phyloP scores from a whole-genome alignment of 1,284 basidiomycete genomes.

The Heterobasidion annosum region DNA sequence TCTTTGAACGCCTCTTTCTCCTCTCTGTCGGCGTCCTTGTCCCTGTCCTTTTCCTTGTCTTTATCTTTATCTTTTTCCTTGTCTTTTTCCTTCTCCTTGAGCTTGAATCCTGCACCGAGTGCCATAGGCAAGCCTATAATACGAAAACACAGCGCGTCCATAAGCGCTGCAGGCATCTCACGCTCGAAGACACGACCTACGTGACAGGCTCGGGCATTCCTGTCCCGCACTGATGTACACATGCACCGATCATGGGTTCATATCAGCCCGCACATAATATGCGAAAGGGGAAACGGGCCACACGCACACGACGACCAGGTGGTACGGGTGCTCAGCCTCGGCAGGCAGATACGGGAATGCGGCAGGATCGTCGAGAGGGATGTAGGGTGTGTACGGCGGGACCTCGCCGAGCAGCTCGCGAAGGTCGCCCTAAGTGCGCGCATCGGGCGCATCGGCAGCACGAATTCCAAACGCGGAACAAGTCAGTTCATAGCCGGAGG shows the following conservation, averaged over 20 bases:
- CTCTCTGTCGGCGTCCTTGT: conserved; percentile 38
- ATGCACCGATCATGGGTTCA: conserved; percentile 4
- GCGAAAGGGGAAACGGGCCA: conserved; percentile 1
- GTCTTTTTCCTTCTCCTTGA: conserved; percentile 37
- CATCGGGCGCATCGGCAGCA: too few relatives aligned
- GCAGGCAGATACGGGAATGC: conserved; percentile 40
- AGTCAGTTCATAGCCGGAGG: too few relatives aligned
- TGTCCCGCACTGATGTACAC: conserved; percentile 58
- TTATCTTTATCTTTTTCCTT: conserved; percentile 31
- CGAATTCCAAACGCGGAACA: too few relatives aligned
- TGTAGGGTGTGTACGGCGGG: conserved; percentile 34
- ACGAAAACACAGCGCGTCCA: not conserved
- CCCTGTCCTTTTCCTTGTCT: conserved; percentile 22
- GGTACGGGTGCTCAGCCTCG: conserved; percentile 64
- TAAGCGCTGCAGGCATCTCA: not conserved
- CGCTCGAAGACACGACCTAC: conserved; percentile 21
- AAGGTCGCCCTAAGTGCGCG: conserved; percentile 52
- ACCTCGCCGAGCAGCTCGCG: conserved; percentile 67
- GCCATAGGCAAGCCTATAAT: conserved; percentile 62
- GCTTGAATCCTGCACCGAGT: conserved; percentile 67
- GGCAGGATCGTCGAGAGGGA: conserved; percentile 15
- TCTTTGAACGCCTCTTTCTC: conserved; percentile 21
- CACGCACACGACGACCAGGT: conserved; percentile 68
- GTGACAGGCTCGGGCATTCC: conserved; percentile 70
- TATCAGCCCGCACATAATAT: conserved; percentile 4